Evolutionary conservation across 768 basidiomycete genomes (phyloP).

Genomic region (Cystobasidium ongulense): DNA sequence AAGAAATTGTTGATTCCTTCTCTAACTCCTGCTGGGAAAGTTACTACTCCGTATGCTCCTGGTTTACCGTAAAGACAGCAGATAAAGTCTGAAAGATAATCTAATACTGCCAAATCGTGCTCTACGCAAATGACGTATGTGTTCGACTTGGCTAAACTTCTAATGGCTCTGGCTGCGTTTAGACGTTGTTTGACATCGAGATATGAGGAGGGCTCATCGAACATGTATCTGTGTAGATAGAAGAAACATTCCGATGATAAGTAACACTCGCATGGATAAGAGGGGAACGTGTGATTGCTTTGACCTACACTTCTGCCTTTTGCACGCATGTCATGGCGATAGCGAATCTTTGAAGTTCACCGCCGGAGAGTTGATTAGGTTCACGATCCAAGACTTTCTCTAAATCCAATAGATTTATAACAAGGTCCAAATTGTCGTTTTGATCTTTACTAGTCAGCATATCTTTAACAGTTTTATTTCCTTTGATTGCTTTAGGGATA

Average conservation of each 20-base stretch:
- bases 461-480: constrained; percentile 67
- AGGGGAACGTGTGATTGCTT: constrained; percentile 9
- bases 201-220: constrained; percentile 97
- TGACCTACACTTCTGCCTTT: constrained; percentile 79
- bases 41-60: constrained; percentile 95
- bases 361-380: constrained; percentile 77
- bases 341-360: constrained; percentile 94
- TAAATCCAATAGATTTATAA: constrained; percentile 79
- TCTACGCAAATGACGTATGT: constrained; percentile 96
- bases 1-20: constrained; percentile 99
- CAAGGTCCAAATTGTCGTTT: constrained; percentile 73
- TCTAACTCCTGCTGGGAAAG: constrained; percentile 94
- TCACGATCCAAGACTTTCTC: constrained; percentile 78
- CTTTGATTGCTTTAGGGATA: constrained; percentile 93
- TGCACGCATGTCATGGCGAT: constrained; percentile 97
- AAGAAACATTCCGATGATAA: not conserved
- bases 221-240: constrained; percentile 71
- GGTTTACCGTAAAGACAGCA: constrained; percentile 97
- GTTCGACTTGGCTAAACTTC: constrained; percentile 66
- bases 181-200: constrained; percentile 93
- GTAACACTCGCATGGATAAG: not conserved
- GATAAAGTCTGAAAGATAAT: constrained; percentile 96
- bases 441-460: constrained; percentile 92
- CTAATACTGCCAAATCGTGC: constrained; percentile 95
- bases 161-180: constrained; percentile 89